Percentiles rank a stretch among this genome's conserved stretches.
These are phyloP conservation scores for Metarhizium guizhouense DNA, from an alignment of 2,329 filamentous ascomycete species.

Conservation along the genomic window DNA sequence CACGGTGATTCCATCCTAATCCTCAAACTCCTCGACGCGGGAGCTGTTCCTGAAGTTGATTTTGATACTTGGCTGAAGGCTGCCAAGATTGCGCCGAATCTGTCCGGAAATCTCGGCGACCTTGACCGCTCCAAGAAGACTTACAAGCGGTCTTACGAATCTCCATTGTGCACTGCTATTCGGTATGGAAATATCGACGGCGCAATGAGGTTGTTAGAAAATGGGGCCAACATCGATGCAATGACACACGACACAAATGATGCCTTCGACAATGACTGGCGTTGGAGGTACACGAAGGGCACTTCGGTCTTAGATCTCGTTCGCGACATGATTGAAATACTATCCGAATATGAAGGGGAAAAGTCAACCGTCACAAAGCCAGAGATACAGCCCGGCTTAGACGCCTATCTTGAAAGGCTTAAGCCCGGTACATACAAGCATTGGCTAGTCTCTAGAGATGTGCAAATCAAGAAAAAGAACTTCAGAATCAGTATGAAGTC, in stretches of 20 bases:
- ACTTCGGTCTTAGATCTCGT: conserved; percentile 53
- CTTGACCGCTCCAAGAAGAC: conserved; percentile 38
- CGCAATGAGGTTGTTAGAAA: conserved; percentile 49
- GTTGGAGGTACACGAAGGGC: conserved; percentile 26
- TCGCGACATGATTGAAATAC: conserved; percentile 36
- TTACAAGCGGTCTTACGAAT: conserved; percentile 42
- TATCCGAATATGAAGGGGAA: conserved; percentile 34
- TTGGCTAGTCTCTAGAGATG: conserved; percentile 37
- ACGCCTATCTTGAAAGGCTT: conserved; percentile 45
- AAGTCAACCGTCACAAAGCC: conserved; percentile 3
- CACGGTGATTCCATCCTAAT: conserved; percentile 43
- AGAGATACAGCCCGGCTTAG: conserved; percentile 22
- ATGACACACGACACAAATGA: conserved; percentile 34
- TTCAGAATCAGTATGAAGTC: conserved; percentile 20
- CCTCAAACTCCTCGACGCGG: conserved; percentile 52
- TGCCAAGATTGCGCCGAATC: conserved; percentile 34
- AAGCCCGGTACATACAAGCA: conserved; percentile 50
- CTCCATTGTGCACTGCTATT: conserved; percentile 59
- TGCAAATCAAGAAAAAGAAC: conserved; percentile 23
- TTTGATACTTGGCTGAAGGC: conserved; percentile 57
- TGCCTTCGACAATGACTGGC: conserved; percentile 24
- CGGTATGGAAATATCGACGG: conserved; percentile 32
- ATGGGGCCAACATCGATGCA: conserved; percentile 57
- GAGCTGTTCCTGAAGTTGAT: conserved; percentile 49
- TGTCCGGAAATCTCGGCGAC: conserved; percentile 22